Conservation (phyloP, 495 filamentous ascomycete genomes). For the Xylaria cubensis region DNA sequence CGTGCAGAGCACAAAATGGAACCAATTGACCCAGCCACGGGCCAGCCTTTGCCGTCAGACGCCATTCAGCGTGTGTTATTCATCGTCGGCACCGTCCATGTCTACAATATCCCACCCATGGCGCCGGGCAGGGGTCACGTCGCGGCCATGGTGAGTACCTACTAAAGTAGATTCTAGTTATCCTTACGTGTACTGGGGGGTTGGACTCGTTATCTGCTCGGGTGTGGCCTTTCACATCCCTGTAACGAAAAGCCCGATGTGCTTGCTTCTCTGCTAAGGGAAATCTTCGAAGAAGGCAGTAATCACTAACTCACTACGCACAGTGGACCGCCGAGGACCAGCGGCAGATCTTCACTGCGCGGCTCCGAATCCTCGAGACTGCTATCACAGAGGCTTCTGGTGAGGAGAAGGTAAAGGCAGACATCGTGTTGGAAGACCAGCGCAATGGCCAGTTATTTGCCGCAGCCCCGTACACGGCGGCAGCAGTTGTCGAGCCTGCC, state of each 20-base stretch:
- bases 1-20: constrained; percentile 41
- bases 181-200: not conserved
- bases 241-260: not conserved
- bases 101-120: constrained; percentile 81
- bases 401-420: constrained; percentile 66
- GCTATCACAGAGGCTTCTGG: constrained; percentile 52
- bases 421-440: constrained; percentile 78
- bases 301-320: constrained; percentile 21
- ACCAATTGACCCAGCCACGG: constrained; percentile 64
- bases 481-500: constrained; percentile 69
- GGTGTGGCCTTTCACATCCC: not conserved
- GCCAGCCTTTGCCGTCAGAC: constrained; percentile 62
- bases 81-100: constrained; percentile 70
- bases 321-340: constrained; percentile 72
- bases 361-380: constrained; percentile 80
- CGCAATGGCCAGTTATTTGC: constrained; percentile 76
- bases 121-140: constrained; percentile 72
- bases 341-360: constrained; percentile 80
- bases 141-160: constrained; percentile 54
- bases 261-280: not conserved
- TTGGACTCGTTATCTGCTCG: not conserved
- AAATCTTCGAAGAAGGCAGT: not conserved
- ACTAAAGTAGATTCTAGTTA: constrained; percentile 4
- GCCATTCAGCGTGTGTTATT: constrained; percentile 82
- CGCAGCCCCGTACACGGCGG: constrained; percentile 71